Base-by-base conservation (phyloP, 495 filamentous ascomycete species). In the Hypoxylon fragiforme region DNA sequence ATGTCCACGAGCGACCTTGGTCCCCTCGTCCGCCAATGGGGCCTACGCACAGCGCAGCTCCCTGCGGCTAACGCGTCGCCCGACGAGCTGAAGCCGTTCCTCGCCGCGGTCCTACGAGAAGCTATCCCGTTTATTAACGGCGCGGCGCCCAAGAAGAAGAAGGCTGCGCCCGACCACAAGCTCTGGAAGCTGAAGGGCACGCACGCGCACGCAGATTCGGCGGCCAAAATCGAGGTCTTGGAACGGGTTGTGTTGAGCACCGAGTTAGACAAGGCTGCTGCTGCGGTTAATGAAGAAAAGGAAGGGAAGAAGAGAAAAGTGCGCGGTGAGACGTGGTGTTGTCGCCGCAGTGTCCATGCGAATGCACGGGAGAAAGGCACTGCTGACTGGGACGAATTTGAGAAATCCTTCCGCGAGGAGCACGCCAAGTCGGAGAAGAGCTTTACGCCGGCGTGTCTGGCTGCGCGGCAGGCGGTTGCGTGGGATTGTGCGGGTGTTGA, bases 381-480 rank as follows among this genome's bases (percentile, higher is more conserved):
- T 3, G 88, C 86, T 5, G 77, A 68, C 15, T 89, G 80, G 76
- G 68, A 52, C 0, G 89, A 92, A 55, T 91, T 92, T 56, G 72
- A 78, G 16, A 52, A 54, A 0, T 81, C 78, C 26, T 69, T 91
- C 57, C 77, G 82, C 55, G 68, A 75, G 9, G 67, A 82, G 40
- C 90, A 92, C 69, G 80, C 79, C 3, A 70, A 80, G 68, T 77
- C 87, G 54, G 90, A 95, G 70, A 77, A 70, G 63, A 80, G 80
- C 34, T 91, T 88, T 66, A 94, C 88, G 24, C 87, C 87, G 11
- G 79, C 77, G 44, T 80, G 90, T 6, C 71, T 82, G n/a, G 75
- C 73, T 14, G 77, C 80, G 16, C 71, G 79, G 40, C 58, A 72
- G 44, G 67, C 85, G 15, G 56, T 82, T 60, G 62, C 68, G 9